Percentiles rank a stretch among this genome's conserved stretches.
These are phyloP conservation scores for Litsea cubeba DNA, from an alignment of 164 flowering plant species.

Conservation along the genomic window DNA sequence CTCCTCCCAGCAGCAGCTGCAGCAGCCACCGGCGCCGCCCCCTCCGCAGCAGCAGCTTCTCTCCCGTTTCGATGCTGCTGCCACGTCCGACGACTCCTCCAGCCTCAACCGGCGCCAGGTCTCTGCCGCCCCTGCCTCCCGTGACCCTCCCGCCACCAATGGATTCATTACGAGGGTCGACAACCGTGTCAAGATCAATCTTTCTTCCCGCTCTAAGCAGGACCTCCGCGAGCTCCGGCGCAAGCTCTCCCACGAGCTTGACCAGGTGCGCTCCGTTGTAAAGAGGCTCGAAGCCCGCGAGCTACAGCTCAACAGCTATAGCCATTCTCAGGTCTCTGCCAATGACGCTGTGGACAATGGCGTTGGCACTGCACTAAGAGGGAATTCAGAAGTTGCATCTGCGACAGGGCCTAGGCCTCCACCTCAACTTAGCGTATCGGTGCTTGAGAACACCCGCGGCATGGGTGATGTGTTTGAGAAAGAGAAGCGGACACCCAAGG, in stretches of 20 bases:
- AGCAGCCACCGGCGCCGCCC: not conserved
- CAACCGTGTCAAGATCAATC: conserved; percentile 38
- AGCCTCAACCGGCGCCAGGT: conserved; percentile 27
- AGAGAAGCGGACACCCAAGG: conserved; percentile 89
- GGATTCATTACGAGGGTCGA: conserved; percentile 24
- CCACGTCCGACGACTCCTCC: conserved; percentile 45
- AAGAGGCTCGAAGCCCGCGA: conserved; percentile 61
- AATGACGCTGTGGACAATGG: conserved; percentile 32
- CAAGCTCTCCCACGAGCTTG: conserved; percentile 64
- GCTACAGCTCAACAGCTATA: conserved; percentile 21
- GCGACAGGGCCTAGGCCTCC: conserved; percentile 32
- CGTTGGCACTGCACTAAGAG: conserved; percentile 17
- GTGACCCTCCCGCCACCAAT: conserved; percentile 21
- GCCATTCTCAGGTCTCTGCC: conserved; percentile 23
- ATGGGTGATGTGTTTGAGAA: conserved; percentile 50
- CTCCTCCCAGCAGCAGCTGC: not conserved
- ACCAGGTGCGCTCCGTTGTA: conserved; percentile 52
- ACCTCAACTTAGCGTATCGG: conserved; percentile 49
- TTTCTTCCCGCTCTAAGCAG: conserved; percentile 46
- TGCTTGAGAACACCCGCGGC: conserved; percentile 44
- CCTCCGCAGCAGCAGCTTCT: conserved; percentile 17
- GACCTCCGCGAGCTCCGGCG: conserved; percentile 55
- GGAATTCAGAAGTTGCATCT: conserved; percentile 42
- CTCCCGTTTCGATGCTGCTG: conserved; percentile 22
- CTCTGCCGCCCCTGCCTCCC: conserved; percentile 3